Conservation (phyloP, 2,329 filamentous ascomycete genomes). For the Aspergillus melleus region DNA sequence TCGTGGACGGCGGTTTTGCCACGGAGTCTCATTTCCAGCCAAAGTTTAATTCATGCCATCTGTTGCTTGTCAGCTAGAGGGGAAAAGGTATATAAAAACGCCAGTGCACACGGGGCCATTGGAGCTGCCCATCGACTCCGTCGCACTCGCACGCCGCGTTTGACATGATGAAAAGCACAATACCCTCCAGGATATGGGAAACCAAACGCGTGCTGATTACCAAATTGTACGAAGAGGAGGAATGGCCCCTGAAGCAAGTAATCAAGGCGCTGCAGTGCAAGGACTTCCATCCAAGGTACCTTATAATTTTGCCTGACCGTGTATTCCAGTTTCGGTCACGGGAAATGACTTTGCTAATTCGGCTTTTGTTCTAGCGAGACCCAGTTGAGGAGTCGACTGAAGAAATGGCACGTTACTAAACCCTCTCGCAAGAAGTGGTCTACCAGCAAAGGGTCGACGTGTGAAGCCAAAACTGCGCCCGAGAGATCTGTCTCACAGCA, state of each 20-base stretch:
- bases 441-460: not conserved
- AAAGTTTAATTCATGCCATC: no score
- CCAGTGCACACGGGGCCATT: no score
- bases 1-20: no score
- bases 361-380: not conserved
- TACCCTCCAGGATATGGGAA: not conserved
- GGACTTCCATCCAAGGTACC: slow-evolving; percentile 3
- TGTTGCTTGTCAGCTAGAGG: no score
- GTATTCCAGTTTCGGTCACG: not conserved
- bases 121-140: no score
- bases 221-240: slow-evolving; percentile 6
- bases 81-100: no score
- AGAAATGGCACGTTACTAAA: slow-evolving; percentile 8
- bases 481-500: no score
- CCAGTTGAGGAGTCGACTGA: slow-evolving; percentile 4
- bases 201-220: slow-evolving; percentile 4
- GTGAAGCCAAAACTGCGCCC: no score
- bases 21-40: no score
- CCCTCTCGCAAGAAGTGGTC: slow-evolving; percentile 8
- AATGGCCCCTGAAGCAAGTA: slow-evolving; percentile 6
- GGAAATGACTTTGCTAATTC: not conserved
- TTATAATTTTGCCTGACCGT: not conserved
- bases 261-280: slow-evolving; percentile 2
- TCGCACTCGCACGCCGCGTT: not conserved
- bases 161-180: not conserved